phyloP scores from a whole-genome alignment of 2,329 filamentous ascomycete species.

The Xylariales sp. region DNA sequence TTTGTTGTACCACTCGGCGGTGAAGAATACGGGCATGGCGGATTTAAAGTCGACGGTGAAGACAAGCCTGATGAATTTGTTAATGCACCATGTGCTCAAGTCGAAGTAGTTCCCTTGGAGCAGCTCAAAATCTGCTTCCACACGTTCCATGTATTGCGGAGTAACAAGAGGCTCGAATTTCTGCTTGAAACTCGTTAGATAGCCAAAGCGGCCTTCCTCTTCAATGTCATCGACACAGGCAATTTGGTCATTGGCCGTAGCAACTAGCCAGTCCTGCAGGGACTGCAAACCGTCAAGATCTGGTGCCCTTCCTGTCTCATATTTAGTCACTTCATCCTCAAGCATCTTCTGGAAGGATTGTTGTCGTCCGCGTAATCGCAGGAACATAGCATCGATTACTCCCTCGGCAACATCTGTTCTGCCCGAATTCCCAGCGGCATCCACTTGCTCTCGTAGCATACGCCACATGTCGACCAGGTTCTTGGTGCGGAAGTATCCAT shows the following conservation, averaged over 20 bases:
- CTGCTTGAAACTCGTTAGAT: constrained; percentile 79
- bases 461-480: constrained; percentile 94
- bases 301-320: constrained; percentile 51
- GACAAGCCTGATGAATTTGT: constrained; percentile 78
- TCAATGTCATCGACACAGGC: constrained; percentile 93
- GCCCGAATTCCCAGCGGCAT: constrained; percentile 77
- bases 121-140: constrained; percentile 65
- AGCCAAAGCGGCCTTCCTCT: constrained; percentile 68
- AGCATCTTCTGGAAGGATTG: constrained; percentile 82
- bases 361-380: constrained; percentile 77
- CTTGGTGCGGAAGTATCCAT: constrained; percentile 87
- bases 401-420: constrained; percentile 90
- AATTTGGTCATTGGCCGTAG: constrained; percentile 97
- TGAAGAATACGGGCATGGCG: constrained; percentile 88
- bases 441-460: constrained; percentile 90
- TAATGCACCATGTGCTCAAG: constrained; percentile 87
- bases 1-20: constrained; percentile 78
- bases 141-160: constrained; percentile 71
- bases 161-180: constrained; percentile 80
- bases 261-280: constrained; percentile 92
- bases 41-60: constrained; percentile 84
- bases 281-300: constrained; percentile 68
- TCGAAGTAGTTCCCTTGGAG: constrained; percentile 93
- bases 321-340: constrained; percentile 76
- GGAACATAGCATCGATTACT: constrained; percentile 93